phyloP scores from a whole-genome alignment of 2,329 filamentous ascomycete species.

The Neocatenulostroma microsporum region DNA sequence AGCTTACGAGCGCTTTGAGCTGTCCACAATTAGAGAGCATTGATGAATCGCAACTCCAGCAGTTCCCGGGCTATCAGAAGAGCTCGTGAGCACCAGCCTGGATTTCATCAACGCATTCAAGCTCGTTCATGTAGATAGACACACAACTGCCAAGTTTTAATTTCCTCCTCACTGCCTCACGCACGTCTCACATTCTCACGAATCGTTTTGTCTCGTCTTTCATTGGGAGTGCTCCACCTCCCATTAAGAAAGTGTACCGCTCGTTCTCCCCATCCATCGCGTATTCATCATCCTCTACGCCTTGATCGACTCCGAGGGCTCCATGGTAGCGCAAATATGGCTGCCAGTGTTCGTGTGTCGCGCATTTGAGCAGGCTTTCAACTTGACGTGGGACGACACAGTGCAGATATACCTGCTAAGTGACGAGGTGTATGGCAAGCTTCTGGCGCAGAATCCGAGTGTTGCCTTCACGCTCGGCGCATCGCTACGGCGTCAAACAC shows the following conservation, averaged over 20 bases:
- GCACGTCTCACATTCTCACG: no score
- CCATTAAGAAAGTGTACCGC: no score
- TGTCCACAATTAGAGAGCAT: conserved; percentile 23
- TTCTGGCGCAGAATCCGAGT: conserved; percentile 28
- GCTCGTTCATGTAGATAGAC: no score
- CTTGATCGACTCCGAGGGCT: conserved; percentile 37
- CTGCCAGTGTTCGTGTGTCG: conserved; percentile 32
- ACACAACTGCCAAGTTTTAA: no score
- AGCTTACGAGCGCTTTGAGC: conserved; percentile 14
- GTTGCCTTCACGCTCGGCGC: conserved; percentile 30
- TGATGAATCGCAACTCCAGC: conserved; percentile 20
- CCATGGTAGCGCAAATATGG: conserved; percentile 36
- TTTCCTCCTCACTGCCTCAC: no score
- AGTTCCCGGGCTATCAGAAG: conserved; percentile 24
- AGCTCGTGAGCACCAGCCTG: no score
- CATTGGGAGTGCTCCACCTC: no score
- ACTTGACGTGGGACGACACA: conserved; percentile 31
- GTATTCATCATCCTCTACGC: no score
- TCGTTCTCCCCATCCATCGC: no score
- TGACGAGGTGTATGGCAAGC: conserved; percentile 28
- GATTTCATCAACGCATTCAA: no score
- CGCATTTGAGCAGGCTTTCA: conserved; percentile 34
- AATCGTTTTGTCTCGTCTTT: no score
- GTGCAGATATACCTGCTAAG: conserved; percentile 35
- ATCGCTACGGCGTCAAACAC: no score